Conservation (phyloP, 192 early-diverging fungal species). For the Umbelopsis sp. region DNA sequence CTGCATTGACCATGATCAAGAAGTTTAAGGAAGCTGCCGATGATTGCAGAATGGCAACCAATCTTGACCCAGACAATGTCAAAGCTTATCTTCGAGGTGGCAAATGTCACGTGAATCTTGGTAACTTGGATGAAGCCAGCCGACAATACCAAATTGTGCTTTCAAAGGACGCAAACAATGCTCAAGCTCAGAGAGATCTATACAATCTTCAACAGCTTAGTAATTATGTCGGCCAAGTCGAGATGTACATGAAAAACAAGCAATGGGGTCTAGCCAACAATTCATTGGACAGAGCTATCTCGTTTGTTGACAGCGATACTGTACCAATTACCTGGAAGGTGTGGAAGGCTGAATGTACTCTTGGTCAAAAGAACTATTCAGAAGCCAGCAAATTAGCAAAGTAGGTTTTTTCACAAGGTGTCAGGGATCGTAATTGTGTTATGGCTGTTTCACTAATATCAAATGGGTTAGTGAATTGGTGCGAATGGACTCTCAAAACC, state of each 20-base stretch:
- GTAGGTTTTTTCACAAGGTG: conserved; percentile 38
- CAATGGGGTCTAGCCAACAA: conserved; percentile 50
- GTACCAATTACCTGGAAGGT: conserved; percentile 65
- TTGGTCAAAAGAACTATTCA: conserved; percentile 60
- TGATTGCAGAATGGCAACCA: conserved; percentile 64
- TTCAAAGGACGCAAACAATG: conserved; percentile 41
- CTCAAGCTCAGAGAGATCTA: conserved; percentile 41
- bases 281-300: conserved; percentile 47
- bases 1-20: conserved; percentile 72
- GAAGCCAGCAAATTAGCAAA: conserved; percentile 64
- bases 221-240: conserved; percentile 47
- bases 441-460: background rate
- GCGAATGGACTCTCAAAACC: conserved; percentile 61
- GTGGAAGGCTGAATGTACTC: conserved; percentile 63
- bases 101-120: conserved; percentile 74
- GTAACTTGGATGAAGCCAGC: conserved; percentile 64
- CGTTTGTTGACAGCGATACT: conserved; percentile 34
- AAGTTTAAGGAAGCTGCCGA: conserved; percentile 58
- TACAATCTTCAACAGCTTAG: conserved; percentile 44
- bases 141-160: conserved; percentile 45
- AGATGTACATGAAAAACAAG: conserved; percentile 45
- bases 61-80: conserved; percentile 57
- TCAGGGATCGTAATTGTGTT: conserved; percentile 9
- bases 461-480: conserved; percentile 52
- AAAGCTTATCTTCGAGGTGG: conserved; percentile 72